Evolutionary conservation across 1,284 basidiomycete genomes (phyloP), one percentile per base, ranked within the genome.

Genomic region (Erythrobasidium hasegawianum): DNA sequence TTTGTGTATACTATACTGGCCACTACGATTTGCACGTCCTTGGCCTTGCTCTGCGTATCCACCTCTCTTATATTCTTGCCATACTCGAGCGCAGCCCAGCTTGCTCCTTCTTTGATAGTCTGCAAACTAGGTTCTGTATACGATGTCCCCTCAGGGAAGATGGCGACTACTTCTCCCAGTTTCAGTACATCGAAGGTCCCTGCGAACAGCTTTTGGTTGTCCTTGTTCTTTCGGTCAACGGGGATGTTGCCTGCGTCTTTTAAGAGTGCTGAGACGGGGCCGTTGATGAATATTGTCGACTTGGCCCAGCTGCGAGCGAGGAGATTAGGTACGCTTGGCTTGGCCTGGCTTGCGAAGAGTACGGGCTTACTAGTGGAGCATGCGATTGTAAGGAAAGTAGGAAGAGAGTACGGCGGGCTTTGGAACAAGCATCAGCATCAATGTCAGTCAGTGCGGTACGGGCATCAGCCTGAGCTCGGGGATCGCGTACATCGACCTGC

Each of bases 31-130:
- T 80, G 74, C 24, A 87, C 79, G 33, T 80, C 79, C 66, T 78
- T 76, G 5, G 77, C 74, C 62, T 80, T 75, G 72, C 65, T 78
- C 76, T 71, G 73, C 20, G 16, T 70, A 75, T 81, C 74, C 74
- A 79, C 66, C 80, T 79, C 66, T 41, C 69, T 60, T 49, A 84
- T 81, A 84, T 89, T 92, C 72, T 88, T 87, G 13, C 85, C 82
- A 78, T 94, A 97, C 79, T 97, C 95, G 71, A 97, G 81, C 2
- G 92, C 90, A 38, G 91, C 87, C 93, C 93, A 97, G 8, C 90
- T 86, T n/a, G 89, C 89, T 24, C 94, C 94, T 73, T 97, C 91
- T 77, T 97, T 97, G 74, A 97, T 84, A 69, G 90, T 87, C 82
- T 94, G 88, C 74, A 97, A 88, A 65, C 85, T 84, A 2, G 93